Evolutionary conservation across 2,329 filamentous ascomycete species (phyloP).

Genomic region (Exophiala viscosa): DNA sequence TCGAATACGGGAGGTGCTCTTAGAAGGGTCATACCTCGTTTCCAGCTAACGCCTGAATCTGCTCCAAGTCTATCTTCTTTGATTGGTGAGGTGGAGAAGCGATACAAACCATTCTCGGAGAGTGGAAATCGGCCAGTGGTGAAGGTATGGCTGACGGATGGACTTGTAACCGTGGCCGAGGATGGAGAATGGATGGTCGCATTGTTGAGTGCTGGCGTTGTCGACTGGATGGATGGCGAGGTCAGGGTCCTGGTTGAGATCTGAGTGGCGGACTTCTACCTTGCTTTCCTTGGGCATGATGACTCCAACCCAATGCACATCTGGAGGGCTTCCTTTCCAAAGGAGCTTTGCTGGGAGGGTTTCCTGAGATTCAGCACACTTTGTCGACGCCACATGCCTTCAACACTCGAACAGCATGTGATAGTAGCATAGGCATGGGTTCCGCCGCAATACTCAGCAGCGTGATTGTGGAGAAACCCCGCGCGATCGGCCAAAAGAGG

Average conservation of each 20-base stretch:
- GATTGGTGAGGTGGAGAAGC: slow-evolving; percentile 19
- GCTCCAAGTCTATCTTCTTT: slow-evolving; percentile 21
- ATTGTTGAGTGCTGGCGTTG: slow-evolving; percentile 39
- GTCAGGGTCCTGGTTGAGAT: slow-evolving; percentile 42
- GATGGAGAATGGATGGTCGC: slow-evolving; percentile 46
- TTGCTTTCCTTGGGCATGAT: background rate
- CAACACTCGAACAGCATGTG: background rate
- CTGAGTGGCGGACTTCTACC: slow-evolving; percentile 5
- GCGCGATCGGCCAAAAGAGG: background rate
- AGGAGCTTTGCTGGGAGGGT: background rate
- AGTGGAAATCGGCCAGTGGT: slow-evolving; percentile 24
- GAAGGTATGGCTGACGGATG: slow-evolving; percentile 42
- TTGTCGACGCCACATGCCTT: background rate
- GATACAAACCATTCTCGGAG: slow-evolving; percentile 9
- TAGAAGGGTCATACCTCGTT: slow-evolving; percentile 24
- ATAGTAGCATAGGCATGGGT: too few relatives aligned
- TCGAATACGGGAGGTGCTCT: slow-evolving; percentile 21
- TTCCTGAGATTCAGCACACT: background rate
- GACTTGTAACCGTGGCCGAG: slow-evolving; percentile 36
- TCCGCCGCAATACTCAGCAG: too few relatives aligned
- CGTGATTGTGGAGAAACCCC: background rate
- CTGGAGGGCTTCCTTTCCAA: background rate
- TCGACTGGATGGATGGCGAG: slow-evolving; percentile 48
- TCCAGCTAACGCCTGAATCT: slow-evolving; percentile 21
- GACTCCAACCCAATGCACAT: background rate